Evolutionary conservation across 148 eudicot species (phyloP), one percentile per base, ranked within the genome.

Genomic region (Amaranthus palmeri): DNA sequence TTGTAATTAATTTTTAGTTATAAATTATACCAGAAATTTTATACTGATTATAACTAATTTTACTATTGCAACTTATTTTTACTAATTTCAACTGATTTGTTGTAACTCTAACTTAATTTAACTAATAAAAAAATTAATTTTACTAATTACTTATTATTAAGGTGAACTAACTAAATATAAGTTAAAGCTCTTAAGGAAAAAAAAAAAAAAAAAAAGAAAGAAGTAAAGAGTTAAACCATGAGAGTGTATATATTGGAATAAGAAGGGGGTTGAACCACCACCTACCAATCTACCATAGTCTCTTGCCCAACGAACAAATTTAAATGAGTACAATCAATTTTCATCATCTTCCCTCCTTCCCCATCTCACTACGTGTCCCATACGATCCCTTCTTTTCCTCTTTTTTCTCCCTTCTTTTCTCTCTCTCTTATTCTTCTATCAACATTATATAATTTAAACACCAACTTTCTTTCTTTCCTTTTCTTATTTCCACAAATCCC

Each of bases 211-310:
- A 25, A 25, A 25, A 25, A 25, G 2, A 25, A 25, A 25, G 0
- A 25, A 25, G 36, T 25, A 0, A 25, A 2, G 48, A 61, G 73
- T 41, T 36, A 50, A 73, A 73, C 46, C 25, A 14, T 49, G 25
- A 49, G n/a, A 68, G 48, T 25, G 45, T 25, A 25, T 25, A 25
- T 25, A 25, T 25, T 1, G 45, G 72, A 68, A 44, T 64, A 8
- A 44, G 45, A 25, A 52, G 78, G 82, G 51, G 81, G 87, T 86
- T 80, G 86, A 90, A 90, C 96, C 72, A 90, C 96, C 88, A 88
- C 86, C 90, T 74, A 87, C 83, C 84, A 70, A 88, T 85, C 90
- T 74, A 87, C 83, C 84, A 70, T 52, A 71, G 81, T 48, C 67
- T 51, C 69, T 72, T 68, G 80, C 70, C 80, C 84, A 86, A 70